Conservation (phyloP, 1,284 basidiomycete species). For the Stereum hirsutum region DNA sequence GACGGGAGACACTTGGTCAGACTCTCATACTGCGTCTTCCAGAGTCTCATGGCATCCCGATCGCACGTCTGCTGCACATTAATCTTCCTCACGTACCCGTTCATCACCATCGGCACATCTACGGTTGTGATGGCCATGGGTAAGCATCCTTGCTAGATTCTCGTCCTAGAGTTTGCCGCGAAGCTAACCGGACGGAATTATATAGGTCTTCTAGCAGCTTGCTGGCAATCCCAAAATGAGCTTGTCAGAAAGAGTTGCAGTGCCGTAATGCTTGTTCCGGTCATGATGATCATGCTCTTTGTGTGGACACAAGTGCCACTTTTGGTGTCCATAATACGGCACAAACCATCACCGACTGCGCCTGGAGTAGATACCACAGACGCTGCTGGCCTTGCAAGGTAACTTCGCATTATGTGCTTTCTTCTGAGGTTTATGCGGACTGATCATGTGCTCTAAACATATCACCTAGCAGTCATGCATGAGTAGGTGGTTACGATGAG, state of each 20-base stretch:
- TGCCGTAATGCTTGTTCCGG: not conserved
- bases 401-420: too few species aligned
- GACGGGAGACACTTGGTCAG: not conserved
- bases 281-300: not conserved
- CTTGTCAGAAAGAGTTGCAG: not conserved
- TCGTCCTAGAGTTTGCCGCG: not conserved
- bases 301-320: not conserved
- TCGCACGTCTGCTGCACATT: constrained; percentile 7
- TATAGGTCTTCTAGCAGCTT: not conserved
- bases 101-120: constrained; percentile 4
- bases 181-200: not conserved
- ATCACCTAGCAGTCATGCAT: too few species aligned
- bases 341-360: too few species aligned
- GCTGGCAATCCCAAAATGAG: not conserved
- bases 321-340: too few species aligned
- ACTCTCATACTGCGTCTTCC: not conserved
- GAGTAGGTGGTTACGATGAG: too few species aligned
- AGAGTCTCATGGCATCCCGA: constrained; percentile 8
- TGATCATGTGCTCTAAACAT: too few species aligned
- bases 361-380: too few species aligned
- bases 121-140: constrained; percentile 1
- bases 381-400: too few species aligned
- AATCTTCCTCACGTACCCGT: constrained; percentile 7
- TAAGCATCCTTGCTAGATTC: not conserved
- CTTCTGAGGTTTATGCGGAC: too few species aligned